These are phyloP conservation scores for Candida quercuum DNA, from an alignment of 805 yeast genomes.

Conservation along the genomic window DNA sequence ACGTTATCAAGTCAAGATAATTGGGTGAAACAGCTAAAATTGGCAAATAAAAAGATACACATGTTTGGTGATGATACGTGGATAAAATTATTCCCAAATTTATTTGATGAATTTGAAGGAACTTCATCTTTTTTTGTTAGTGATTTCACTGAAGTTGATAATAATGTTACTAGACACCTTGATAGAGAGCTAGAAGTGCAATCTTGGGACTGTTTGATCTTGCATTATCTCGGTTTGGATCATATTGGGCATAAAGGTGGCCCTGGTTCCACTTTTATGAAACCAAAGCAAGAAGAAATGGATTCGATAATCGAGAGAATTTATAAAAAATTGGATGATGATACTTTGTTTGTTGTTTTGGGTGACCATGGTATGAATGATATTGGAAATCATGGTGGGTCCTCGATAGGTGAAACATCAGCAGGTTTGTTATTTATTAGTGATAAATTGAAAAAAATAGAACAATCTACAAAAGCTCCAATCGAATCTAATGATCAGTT, in stretches of 20 bases:
- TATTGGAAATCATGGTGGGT: slow-evolving; percentile 95
- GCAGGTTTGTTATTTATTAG: slow-evolving; percentile 75
- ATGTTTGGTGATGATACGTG: slow-evolving; percentile 98
- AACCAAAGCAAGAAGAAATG: slow-evolving; percentile 80
- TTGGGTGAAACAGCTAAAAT: slow-evolving; percentile 69
- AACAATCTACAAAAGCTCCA: slow-evolving; percentile 15
- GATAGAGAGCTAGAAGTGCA: slow-evolving; percentile 44
- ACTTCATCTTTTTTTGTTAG: slow-evolving; percentile 92
- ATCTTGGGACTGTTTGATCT: slow-evolving; percentile 79
- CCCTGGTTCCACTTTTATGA: slow-evolving; percentile 76
- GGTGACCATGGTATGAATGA: slow-evolving; percentile 99
- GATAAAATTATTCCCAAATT: slow-evolving; percentile 80
- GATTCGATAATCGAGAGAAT: slow-evolving; percentile 56
- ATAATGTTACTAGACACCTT: slow-evolving; percentile 86
- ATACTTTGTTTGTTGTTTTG: slow-evolving; percentile 65
- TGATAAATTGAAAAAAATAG: slow-evolving; percentile 39
- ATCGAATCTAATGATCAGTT: slow-evolving; percentile 35
- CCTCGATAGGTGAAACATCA: slow-evolving; percentile 87
- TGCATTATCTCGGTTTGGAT: slow-evolving; percentile 91
- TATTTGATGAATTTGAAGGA: slow-evolving; percentile 69
- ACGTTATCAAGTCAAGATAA: slow-evolving; percentile 73
- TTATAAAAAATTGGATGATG: slow-evolving; percentile 38
- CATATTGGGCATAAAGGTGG: slow-evolving; percentile 99
- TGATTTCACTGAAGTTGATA: slow-evolving; percentile 91
- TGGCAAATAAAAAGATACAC: slow-evolving; percentile 41